A percentile compares a stretch with the other conserved stretches of the same genome.
phyloP scores from a whole-genome alignment of 495 filamentous ascomycete genomes.

The Penicillium atrosanguineum region DNA sequence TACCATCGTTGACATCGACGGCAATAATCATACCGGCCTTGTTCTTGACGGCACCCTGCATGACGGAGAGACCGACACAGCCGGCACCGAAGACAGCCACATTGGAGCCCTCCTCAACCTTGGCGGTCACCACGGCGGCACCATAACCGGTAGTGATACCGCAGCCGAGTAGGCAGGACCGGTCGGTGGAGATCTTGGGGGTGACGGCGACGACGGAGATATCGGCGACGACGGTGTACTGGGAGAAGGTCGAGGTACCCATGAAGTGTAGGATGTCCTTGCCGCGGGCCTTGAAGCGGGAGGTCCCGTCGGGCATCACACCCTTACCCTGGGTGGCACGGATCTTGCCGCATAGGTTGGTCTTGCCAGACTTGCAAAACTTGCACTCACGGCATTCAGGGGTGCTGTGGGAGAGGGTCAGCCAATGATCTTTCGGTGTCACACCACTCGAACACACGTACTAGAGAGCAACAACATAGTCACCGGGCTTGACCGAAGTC shows the following conservation, averaged over 20 bases:
- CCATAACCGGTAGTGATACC: constrained; percentile 99
- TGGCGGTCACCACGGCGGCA: constrained; percentile 87
- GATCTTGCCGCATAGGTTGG: constrained; percentile 99
- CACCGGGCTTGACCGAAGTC: constrained; percentile 78
- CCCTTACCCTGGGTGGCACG: constrained; percentile 92
- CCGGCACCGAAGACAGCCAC: constrained; percentile 96
- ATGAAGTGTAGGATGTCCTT: constrained; percentile 97
- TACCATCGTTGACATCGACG: constrained; percentile 88
- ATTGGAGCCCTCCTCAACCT: constrained; percentile 82
- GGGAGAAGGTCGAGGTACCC: constrained; percentile 97
- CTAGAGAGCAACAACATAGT: constrained; percentile 93
- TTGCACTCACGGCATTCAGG: constrained; percentile 98
- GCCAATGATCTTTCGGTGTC: background rate
- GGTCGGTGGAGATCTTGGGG: constrained; percentile 88
- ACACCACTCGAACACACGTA: constrained; percentile 35
- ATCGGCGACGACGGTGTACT: constrained; percentile 98
- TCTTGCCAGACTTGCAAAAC: constrained; percentile 99
- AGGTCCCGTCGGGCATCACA: constrained; percentile 97
- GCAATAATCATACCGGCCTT: constrained; percentile 89
- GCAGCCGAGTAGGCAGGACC: constrained; percentile 91
- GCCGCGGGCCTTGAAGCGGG: constrained; percentile 90
- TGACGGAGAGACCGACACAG: constrained; percentile 90
- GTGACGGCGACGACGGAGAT: constrained; percentile 97
- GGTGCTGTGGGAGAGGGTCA: constrained; percentile 54
- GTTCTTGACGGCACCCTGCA: constrained; percentile 91